Percentiles rank a stretch among this genome's conserved stretches.
These are phyloP conservation scores for Umbelopsis sp. DNA, from an alignment of 192 early-diverging fungal species.

Conservation along the genomic window DNA sequence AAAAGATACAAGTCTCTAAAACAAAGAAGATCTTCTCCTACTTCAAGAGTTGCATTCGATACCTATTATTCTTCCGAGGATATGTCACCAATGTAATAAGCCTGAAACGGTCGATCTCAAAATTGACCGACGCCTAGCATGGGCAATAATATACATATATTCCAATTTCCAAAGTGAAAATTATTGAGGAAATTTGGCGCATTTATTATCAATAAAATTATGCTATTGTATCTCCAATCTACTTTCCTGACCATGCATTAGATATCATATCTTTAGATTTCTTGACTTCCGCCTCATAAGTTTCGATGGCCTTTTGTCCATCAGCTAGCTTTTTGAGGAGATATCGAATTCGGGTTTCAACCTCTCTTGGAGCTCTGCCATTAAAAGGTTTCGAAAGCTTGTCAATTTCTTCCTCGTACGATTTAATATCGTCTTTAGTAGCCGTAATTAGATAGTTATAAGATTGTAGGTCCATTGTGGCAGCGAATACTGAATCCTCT, in stretches of 20 bases:
- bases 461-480: conserved; percentile 78
- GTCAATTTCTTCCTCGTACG: conserved; percentile 64
- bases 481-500: conserved; percentile 69
- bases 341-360: conserved; percentile 34
- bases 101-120: conserved; percentile 18
- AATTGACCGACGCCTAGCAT: conserved; percentile 12
- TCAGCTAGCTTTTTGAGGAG: conserved; percentile 26
- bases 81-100: background rate
- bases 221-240: background rate
- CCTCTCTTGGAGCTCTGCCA: conserved; percentile 58
- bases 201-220: background rate
- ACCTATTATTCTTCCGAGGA: conserved; percentile 17
- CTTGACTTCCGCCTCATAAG: conserved; percentile 30
- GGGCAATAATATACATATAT: background rate
- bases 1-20: conserved; percentile 10
- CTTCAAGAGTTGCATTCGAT: background rate
- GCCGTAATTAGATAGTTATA: conserved; percentile 59
- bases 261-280: conserved; percentile 26
- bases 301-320: conserved; percentile 27
- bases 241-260: conserved; percentile 25
- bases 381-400: conserved; percentile 57
- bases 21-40: background rate
- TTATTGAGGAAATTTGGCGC: background rate
- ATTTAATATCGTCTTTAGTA: conserved; percentile 61
- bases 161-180: background rate